Evolutionary conservation across 1,284 basidiomycete genomes (phyloP).

Genomic region (Boletellus deceptivus): DNA sequence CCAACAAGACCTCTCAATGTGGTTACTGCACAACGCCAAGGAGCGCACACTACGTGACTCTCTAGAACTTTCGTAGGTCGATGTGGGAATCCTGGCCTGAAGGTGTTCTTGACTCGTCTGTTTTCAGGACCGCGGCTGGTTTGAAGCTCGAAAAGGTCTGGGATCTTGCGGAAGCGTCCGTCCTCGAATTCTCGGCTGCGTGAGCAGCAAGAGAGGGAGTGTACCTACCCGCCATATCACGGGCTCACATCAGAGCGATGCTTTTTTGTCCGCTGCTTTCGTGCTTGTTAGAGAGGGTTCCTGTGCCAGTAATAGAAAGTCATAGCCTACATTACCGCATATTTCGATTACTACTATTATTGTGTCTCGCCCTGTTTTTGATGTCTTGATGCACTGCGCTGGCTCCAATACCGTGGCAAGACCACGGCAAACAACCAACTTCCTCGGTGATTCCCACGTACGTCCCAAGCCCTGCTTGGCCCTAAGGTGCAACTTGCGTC

Average conservation of each 20-base stretch:
- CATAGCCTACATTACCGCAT: neutral
- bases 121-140: constrained; percentile 14
- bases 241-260: too few relatives aligned
- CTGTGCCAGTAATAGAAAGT: neutral
- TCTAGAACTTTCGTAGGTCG: constrained; percentile 30
- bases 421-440: constrained; percentile 1
- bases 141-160: constrained; percentile 34
- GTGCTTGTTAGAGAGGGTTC: too few relatives aligned
- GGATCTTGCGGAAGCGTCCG: constrained; percentile 31
- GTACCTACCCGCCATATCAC: too few relatives aligned
- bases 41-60: constrained; percentile 34
- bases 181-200: constrained; percentile 31
- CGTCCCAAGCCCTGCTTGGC: constrained; percentile 61
- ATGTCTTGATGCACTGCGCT: constrained; percentile 54
- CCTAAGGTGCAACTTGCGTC: constrained; percentile 48
- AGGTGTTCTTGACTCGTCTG: neutral
- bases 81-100: neutral
- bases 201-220: constrained; percentile 5
- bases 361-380: constrained; percentile 41
- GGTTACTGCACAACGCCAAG: constrained; percentile 29
- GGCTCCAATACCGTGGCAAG: constrained; percentile 51
- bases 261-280: too few relatives aligned
- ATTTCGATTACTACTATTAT: constrained; percentile 16
- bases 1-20: constrained; percentile 34
- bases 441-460: constrained; percentile 37